phyloP scores from a whole-genome alignment of 306 rosid species.

The Trifolium subterraneum region DNA sequence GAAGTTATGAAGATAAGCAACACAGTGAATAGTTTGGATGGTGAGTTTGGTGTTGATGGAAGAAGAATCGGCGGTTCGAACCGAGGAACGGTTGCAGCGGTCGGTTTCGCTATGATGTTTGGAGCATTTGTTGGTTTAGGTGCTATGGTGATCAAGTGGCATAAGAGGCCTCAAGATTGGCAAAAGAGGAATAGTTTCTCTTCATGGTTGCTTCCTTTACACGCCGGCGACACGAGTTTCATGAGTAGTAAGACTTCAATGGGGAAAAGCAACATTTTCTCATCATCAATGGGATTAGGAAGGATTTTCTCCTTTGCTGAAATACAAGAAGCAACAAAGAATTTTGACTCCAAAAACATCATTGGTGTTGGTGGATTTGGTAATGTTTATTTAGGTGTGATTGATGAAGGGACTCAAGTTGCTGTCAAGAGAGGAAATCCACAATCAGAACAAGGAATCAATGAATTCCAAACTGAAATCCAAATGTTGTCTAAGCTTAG shows the following conservation, averaged over 20 bases:
- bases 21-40: slow-evolving; percentile 62
- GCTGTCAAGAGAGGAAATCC: slow-evolving; percentile 71
- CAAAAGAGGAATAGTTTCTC: slow-evolving; percentile 70
- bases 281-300: slow-evolving; percentile 59
- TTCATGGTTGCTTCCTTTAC: slow-evolving; percentile 68
- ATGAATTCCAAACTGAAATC: slow-evolving; percentile 64
- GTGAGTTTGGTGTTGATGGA: slow-evolving; percentile 66
- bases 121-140: slow-evolving; percentile 67
- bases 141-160: slow-evolving; percentile 74
- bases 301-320: slow-evolving; percentile 57
- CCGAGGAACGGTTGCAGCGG: slow-evolving; percentile 59
- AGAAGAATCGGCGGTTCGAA: slow-evolving; percentile 13
- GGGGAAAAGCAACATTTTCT: slow-evolving; percentile 56
- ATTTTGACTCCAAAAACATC: slow-evolving; percentile 54
- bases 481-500: slow-evolving; percentile 69
- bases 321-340: slow-evolving; percentile 66
- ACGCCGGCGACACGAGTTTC: slow-evolving; percentile 61
- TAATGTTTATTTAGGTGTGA: slow-evolving; percentile 58
- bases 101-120: slow-evolving; percentile 71
- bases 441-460: slow-evolving; percentile 73
- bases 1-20: slow-evolving; percentile 69
- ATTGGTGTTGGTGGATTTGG: slow-evolving; percentile 76
- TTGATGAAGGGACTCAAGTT: slow-evolving; percentile 63
- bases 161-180: slow-evolving; percentile 73
- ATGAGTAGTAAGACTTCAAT: slow-evolving; percentile 55